Base-by-base conservation (phyloP, 805 yeast genomes). In the Wickerhamiella australiensis region DNA sequence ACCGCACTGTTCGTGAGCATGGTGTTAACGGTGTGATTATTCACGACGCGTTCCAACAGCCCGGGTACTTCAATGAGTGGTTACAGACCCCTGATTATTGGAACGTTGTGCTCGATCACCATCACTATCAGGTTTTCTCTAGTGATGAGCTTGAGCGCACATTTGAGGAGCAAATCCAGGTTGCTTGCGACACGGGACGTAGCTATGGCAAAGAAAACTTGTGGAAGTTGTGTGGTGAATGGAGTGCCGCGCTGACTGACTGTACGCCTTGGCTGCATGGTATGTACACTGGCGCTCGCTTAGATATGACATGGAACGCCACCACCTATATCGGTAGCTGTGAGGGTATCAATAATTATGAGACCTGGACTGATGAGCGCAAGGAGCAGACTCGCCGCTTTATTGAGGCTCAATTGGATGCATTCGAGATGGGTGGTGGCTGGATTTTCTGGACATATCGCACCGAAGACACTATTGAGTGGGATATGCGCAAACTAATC, bases 391-490 rank as follows among this genome's bases (percentile, higher is more conserved):
- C 79, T 44, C 78, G 95, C 64, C 73, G 69, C 58, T 85, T 72
- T 62, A 69, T 86, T 47, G 95, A 87, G 67, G 94, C 94, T 44
- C 95, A 87, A 70, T 68, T 87, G 61, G 95, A 86, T 63, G 85
- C 94, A 1, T 79, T 72, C 59, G 83, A 79, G 57, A 74, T 73
- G 58, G 63, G 62, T 20, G 53, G 77, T 52, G 96, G 96, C 26
- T 86, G 95, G 95, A 75, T 85, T 50, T 83, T 84, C 70, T 86
- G 95, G 96, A 77, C 81, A 63, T 86, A 85, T 81, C 86, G 85
- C 71, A 82, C 94, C 29, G 95, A 87, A 66, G 67, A 66, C 55
- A 71, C 84, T 17, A 61, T 80, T 50, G 95, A 86, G 64, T 86
- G 95, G 96, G 94, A 84, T 66, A 73, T 82, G 69, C 71, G 73